phyloP scores from a whole-genome alignment of 805 yeast genomes.

The Ogataea methanolica region DNA sequence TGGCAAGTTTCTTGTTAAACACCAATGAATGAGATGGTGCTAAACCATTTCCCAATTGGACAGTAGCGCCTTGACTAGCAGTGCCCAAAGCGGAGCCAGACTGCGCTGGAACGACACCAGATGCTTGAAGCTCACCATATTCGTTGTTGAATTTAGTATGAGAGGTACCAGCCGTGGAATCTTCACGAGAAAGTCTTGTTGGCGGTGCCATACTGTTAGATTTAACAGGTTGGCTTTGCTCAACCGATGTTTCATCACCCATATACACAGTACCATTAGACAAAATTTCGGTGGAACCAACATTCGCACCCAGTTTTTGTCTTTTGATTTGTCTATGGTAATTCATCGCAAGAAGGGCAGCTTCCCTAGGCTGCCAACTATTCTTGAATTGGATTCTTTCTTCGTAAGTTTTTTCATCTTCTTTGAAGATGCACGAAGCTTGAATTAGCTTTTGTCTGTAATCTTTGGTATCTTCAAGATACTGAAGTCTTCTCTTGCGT shows the following conservation, averaged over 20 bases:
- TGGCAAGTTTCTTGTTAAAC: slow-evolving; percentile 43
- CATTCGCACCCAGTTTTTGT: slow-evolving; percentile 14
- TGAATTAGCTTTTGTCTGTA: slow-evolving; percentile 27
- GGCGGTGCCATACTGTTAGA: slow-evolving; percentile 21
- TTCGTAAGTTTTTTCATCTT: slow-evolving; percentile 13
- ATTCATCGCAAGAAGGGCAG: slow-evolving; percentile 1
- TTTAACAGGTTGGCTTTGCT: not conserved
- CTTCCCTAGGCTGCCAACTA: slow-evolving; percentile 18
- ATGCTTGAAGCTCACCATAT: slow-evolving; percentile 56
- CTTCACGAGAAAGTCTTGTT: slow-evolving; percentile 19
- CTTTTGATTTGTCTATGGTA: not conserved
- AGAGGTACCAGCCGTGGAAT: slow-evolving; percentile 17
- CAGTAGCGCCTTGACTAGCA: slow-evolving; percentile 8
- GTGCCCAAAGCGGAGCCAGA: slow-evolving; percentile 27
- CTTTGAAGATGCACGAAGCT: slow-evolving; percentile 17
- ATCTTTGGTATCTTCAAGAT: slow-evolving; percentile 29
- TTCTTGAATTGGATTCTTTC: slow-evolving; percentile 20
- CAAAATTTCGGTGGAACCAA: slow-evolving; percentile 19
- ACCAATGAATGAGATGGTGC: slow-evolving; percentile 59
- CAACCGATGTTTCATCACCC: no score
- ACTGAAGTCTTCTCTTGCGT: slow-evolving; percentile 28
- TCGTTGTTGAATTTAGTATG: slow-evolving; percentile 27
- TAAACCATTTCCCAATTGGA: slow-evolving; percentile 49
- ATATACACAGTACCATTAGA: not conserved
- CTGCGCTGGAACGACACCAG: slow-evolving; percentile 44